Conservation (phyloP, 2,329 filamentous ascomycete genomes). For the Cladosporium sp. region DNA sequence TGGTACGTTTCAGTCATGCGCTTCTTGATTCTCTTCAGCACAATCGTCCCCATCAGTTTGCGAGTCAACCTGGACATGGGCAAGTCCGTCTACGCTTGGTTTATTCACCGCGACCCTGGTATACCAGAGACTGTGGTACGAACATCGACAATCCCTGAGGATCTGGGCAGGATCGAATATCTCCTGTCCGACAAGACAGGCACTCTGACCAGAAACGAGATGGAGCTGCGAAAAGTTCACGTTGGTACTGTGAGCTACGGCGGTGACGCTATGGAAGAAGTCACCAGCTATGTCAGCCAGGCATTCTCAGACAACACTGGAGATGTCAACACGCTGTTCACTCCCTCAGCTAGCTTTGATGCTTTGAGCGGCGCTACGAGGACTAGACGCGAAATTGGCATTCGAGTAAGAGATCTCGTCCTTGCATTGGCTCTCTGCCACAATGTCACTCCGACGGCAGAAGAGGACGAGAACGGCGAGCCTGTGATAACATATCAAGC, state of each 20-base stretch:
- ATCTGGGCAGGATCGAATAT: slow-evolving; percentile 92
- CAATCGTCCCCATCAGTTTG: slow-evolving; percentile 94
- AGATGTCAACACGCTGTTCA: slow-evolving; percentile 51
- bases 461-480: slow-evolving; percentile 64
- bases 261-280: slow-evolving; percentile 98
- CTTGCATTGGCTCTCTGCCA: slow-evolving; percentile 90
- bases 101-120: slow-evolving; percentile 85
- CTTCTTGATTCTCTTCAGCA: slow-evolving; percentile 98
- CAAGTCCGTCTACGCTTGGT: slow-evolving; percentile 91
- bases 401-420: slow-evolving; percentile 87
- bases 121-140: slow-evolving; percentile 90
- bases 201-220: slow-evolving; percentile 84
- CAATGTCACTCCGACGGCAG: slow-evolving; percentile 89
- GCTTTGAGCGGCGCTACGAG: slow-evolving; percentile 57
- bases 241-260: slow-evolving; percentile 97
- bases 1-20: slow-evolving; percentile 99
- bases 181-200: slow-evolving; percentile 95
- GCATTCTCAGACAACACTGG: slow-evolving; percentile 58
- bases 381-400: slow-evolving; percentile 86
- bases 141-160: slow-evolving; percentile 95
- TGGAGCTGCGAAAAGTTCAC: slow-evolving; percentile 94
- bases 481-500: slow-evolving; percentile 85
- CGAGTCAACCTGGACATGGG: slow-evolving; percentile 96
- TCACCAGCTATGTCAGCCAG: slow-evolving; percentile 77
- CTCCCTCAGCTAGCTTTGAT: slow-evolving; percentile 66